These are phyloP conservation scores for Plectosphaerella cucumerina DNA, from an alignment of 2,329 filamentous ascomycete genomes.

Conservation along the genomic window DNA sequence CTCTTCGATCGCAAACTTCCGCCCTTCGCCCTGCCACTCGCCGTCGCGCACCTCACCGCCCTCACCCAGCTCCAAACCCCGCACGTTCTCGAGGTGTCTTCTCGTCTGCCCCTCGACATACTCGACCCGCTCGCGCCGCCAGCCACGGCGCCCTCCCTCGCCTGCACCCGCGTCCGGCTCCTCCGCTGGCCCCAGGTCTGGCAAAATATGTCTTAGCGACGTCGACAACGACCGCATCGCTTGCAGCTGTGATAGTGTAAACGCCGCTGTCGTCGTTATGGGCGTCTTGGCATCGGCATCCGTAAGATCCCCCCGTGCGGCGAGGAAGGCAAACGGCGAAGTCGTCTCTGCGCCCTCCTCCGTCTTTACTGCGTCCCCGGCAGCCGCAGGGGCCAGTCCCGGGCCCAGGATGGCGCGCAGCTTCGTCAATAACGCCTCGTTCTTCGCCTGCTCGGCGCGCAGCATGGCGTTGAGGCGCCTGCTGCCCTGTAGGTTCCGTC, in stretches of 20 bases:
- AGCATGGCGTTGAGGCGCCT: constrained; percentile 69
- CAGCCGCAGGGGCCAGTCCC: not conserved
- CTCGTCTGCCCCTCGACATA: constrained; percentile 81
- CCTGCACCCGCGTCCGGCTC: constrained; percentile 10
- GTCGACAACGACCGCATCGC: constrained; percentile 64
- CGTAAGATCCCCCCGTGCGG: constrained; percentile 45
- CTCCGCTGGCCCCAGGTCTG: constrained; percentile 45
- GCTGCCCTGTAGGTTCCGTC: constrained; percentile 74
- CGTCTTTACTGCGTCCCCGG: constrained; percentile 10
- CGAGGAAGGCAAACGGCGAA: constrained; percentile 53
- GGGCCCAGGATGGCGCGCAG: constrained; percentile 45
- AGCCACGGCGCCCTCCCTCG: constrained; percentile 42
- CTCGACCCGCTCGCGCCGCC: constrained; percentile 66
- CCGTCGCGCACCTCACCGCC: constrained; percentile 61
- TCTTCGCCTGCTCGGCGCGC: constrained; percentile 64
- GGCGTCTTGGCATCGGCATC: constrained; percentile 49
- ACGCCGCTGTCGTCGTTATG: constrained; percentile 68
- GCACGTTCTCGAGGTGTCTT: constrained; percentile 67
- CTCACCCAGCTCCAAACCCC: constrained; percentile 61
- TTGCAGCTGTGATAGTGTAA: constrained; percentile 79
- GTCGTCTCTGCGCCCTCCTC: constrained; percentile 16
- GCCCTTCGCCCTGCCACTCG: constrained; percentile 56
- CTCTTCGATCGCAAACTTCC: constrained; percentile 44
- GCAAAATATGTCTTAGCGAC: constrained; percentile 59
- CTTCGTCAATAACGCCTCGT: constrained; percentile 64